Evolutionary conservation across 352 stramenopile genomes (phyloP), one percentile per base, ranked within the genome.

Genomic region (Pythium volutum): DNA sequence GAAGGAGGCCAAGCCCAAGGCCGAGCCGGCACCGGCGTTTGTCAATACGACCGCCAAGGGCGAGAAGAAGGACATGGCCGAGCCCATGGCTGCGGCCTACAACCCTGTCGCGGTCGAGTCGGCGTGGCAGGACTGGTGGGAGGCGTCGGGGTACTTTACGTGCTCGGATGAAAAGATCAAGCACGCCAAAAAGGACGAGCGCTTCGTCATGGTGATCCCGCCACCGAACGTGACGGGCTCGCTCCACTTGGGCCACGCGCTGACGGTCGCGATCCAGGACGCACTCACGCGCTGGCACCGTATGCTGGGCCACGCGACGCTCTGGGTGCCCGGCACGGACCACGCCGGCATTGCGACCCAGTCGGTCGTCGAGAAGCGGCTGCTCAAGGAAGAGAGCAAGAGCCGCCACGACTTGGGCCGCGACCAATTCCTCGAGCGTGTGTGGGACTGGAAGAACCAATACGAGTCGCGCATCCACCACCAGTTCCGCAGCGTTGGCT

Each of bases 51-150:
- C 95, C 26, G 91, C 91, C 49, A 97, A 97, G 66, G 96, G 95
- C 33, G 77, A 98, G 27, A 98, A 98, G 76, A 99, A 99, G 70
- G 83, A 96, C 62, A 81, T 99, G 71, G 67, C 51, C 10, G 70
- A 76, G 43, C 80, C 85, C 46, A 99, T 99, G 93, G 77, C 79
- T 22, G 58, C 39, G 34, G 90, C 89, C 7, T 99, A 99, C 77
- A 89, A 98, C 69, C 98, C 98, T 6, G 66, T 88, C 16, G 96
- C 96, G 15, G 97, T 99, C 9, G 98, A 99, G 78, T 83, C 93
- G 18, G 92, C 95, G 26, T 99, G 98, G 98, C 96, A 99, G 76
- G 94, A 97, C 66, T 99, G 97, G 96, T 99, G 97, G 98, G 96
- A 99, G 71, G 79, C 81, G 23, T 78, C 72, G 33, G 96, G 95